Conservation (phyloP, 306 rosid genomes). For the Dalbergia cultrata region DNA sequence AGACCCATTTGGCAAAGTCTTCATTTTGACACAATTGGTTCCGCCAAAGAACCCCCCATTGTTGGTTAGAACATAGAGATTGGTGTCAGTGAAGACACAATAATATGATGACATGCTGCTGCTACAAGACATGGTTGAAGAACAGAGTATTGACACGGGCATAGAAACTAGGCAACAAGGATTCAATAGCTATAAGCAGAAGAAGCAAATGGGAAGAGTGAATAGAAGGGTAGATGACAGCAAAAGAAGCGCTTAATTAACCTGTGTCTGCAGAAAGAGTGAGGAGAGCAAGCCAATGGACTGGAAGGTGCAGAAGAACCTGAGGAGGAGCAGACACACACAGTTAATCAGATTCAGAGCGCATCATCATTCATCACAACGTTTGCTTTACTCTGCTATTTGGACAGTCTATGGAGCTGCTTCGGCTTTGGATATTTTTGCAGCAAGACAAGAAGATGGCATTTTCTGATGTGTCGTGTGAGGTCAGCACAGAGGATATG, state of each 20-base stretch:
- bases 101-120: conserved; percentile 49
- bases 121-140: conserved; percentile 61
- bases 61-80: conserved; percentile 46
- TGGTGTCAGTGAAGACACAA: conserved; percentile 49
- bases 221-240: not conserved
- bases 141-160: conserved; percentile 61
- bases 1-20: conserved; percentile 57
- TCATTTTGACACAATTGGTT: conserved; percentile 53
- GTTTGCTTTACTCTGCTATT: not conserved
- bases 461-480: not conserved
- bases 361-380: not conserved
- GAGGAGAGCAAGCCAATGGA: not conserved
- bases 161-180: conserved; percentile 42
- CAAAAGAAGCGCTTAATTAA: not conserved
- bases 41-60: conserved; percentile 54
- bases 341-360: not conserved
- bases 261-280: not conserved
- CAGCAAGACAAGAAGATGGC: not conserved
- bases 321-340: not conserved
- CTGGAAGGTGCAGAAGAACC: conserved; percentile 2
- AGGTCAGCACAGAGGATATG: not conserved
- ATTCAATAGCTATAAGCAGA: conserved; percentile 2
- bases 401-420: not conserved
- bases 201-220: not conserved
- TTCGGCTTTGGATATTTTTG: not conserved